Conservation (phyloP, 768 basidiomycete genomes). For the Russula sp. region DNA sequence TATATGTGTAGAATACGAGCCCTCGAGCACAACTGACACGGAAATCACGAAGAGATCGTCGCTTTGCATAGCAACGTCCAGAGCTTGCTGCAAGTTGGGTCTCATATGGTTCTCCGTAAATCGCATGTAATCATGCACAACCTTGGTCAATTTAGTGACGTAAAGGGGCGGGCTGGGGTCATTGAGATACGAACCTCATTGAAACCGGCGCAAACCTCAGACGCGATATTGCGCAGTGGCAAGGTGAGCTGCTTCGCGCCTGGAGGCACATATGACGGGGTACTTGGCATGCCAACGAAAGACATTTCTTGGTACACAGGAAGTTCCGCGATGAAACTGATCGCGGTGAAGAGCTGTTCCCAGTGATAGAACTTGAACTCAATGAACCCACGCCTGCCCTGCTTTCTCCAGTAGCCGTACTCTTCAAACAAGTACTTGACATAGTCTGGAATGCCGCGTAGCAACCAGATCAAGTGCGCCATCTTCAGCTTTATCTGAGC, state of each 20-base stretch:
- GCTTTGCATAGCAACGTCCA: constrained; percentile 12
- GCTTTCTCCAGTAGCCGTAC: constrained; percentile 12
- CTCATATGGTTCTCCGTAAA: constrained; percentile 16
- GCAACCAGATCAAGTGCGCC: constrained; percentile 22
- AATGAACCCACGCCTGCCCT: constrained; percentile 20
- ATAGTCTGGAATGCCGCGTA: constrained; percentile 21
- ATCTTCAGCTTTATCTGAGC: constrained; percentile 23
- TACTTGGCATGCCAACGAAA: constrained; percentile 21
- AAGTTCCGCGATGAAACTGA: constrained; percentile 13
- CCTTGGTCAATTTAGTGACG: not conserved
- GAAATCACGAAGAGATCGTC: constrained; percentile 20
- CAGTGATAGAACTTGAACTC: constrained; percentile 23
- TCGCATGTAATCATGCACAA: constrained; percentile 16
- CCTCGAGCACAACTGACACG: constrained; percentile 14
- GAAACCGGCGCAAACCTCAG: constrained; percentile 2
- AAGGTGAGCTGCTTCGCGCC: constrained; percentile 3
- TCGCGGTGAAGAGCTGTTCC: constrained; percentile 20
- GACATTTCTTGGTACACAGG: not conserved
- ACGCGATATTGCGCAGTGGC: constrained; percentile 13
- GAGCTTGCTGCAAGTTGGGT: constrained; percentile 19
- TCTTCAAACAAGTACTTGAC: constrained; percentile 18
- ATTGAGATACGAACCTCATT: constrained; percentile 8
- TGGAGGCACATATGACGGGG: constrained; percentile 16
- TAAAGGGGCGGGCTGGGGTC: not conserved
- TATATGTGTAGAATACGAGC: constrained; percentile 18